Evolutionary conservation across 305 asterid genomes (phyloP).

Genomic region (Rubia balearica): DNA sequence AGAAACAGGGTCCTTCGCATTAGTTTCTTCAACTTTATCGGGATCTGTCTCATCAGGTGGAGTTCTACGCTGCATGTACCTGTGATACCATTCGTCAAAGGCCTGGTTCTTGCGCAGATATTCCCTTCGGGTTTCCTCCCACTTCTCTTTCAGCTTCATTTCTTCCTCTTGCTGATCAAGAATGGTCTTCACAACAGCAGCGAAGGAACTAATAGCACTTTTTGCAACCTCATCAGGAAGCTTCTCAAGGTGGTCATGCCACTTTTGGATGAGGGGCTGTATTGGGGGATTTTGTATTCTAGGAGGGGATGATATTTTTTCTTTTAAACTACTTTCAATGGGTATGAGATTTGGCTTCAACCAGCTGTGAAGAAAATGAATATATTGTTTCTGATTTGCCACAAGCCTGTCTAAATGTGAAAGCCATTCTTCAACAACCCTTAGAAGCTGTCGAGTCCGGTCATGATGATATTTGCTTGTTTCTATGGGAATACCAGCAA

Average conservation of each 20-base stretch:
- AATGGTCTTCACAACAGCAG: conserved; percentile 75
- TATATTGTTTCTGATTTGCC: conserved; percentile 52
- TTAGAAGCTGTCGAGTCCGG: conserved; percentile 64
- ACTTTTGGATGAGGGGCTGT: conserved; percentile 63
- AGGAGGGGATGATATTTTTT: conserved; percentile 63
- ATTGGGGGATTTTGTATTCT: conserved; percentile 53
- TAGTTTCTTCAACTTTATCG: conserved; percentile 30
- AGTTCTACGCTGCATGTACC: conserved; percentile 41
- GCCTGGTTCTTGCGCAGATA: conserved; percentile 61
- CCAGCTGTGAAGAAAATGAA: conserved; percentile 64
- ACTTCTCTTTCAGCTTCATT: conserved; percentile 81
- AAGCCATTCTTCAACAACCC: conserved; percentile 66
- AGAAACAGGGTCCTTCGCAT: conserved; percentile 46
- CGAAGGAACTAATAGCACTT: conserved; percentile 62
- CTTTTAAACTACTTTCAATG: conserved; percentile 70
- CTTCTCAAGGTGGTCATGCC: conserved; percentile 86
- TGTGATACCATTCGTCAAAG: conserved; percentile 82
- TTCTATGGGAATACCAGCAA: conserved; percentile 53
- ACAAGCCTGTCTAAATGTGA: conserved; percentile 72
- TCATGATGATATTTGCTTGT: conserved; percentile 78
- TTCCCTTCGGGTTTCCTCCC: conserved; percentile 73
- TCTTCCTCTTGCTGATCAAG: conserved; percentile 74
- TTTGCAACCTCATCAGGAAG: conserved; percentile 86
- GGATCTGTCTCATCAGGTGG: conserved; percentile 38
- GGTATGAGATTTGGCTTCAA: conserved; percentile 80